A percentile compares a stretch with the other conserved stretches of the same genome.
Conservation (phyloP, 2,329 filamentous ascomycete genomes). For the Rhinocladiella similis region DNA sequence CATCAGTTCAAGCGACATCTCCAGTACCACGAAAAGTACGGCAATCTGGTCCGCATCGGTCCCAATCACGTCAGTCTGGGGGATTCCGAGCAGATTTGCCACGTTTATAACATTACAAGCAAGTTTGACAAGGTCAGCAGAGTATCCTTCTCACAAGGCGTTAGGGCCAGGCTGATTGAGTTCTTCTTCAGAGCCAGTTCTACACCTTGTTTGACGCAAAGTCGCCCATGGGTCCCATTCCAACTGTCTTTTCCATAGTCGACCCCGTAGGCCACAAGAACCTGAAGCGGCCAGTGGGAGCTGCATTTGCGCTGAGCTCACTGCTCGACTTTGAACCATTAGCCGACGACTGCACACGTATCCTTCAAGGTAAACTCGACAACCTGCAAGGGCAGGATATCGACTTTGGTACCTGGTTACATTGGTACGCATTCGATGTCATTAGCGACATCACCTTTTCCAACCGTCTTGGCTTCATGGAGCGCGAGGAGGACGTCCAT, state of each 20-base stretch:
- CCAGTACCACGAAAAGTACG: neutral
- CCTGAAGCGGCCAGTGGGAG: conserved; percentile 62
- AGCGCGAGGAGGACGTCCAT: conserved; percentile 32
- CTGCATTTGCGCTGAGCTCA: conserved; percentile 51
- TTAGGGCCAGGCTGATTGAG: no score
- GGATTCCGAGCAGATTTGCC: conserved; percentile 40
- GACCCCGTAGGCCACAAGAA: conserved; percentile 71
- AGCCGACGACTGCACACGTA: conserved; percentile 47
- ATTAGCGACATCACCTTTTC: conserved; percentile 36
- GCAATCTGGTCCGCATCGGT: conserved; percentile 10
- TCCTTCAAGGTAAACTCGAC: conserved; percentile 36
- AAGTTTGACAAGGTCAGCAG: conserved; percentile 9
- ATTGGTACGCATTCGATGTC: conserved; percentile 71
- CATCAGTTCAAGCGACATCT: no score
- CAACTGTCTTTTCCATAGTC: conserved; percentile 66
- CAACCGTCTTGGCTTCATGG: conserved; percentile 34
- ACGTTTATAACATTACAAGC: conserved; percentile 8
- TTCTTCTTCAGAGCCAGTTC: no score
- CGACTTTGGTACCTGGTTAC: conserved; percentile 59
- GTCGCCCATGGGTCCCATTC: conserved; percentile 63
- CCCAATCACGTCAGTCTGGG: conserved; percentile 10
- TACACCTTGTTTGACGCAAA: conserved; percentile 37
- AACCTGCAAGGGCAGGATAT: conserved; percentile 23
- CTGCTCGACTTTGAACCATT: conserved; percentile 44
- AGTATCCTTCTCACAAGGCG: neutral